These are phyloP conservation scores for Yarrowia galli DNA, from an alignment of 1,139 yeast genomes.

Conservation along the genomic window DNA sequence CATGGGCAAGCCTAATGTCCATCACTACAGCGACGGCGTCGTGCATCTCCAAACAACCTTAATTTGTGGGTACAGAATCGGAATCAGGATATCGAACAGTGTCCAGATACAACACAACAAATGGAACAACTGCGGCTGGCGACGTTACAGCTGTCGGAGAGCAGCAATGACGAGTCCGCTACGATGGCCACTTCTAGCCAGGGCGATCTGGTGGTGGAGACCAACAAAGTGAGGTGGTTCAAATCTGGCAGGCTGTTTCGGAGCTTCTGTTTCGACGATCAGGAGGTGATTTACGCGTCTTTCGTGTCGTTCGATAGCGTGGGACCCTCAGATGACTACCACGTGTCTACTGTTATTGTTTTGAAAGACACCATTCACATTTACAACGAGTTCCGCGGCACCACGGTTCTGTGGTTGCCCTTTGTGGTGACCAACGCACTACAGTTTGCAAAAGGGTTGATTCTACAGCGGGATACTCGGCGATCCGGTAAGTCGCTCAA, in stretches of 20 bases:
- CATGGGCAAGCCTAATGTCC: not conserved
- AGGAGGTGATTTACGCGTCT: constrained; percentile 58
- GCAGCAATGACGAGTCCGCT: not conserved
- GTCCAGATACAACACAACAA: not conserved
- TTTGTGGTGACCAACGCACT: constrained; percentile 64
- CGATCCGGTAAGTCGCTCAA: constrained; percentile 37
- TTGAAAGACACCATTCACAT: constrained; percentile 53
- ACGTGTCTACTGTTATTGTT: constrained; percentile 45
- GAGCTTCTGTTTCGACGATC: constrained; percentile 59
- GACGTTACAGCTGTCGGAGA: constrained; percentile 6
- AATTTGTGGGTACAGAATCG: not conserved
- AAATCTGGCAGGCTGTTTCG: constrained; percentile 60
- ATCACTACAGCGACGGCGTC: constrained; percentile 26
- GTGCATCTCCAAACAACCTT: not conserved
- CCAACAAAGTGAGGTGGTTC: constrained; percentile 55
- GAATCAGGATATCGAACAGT: not conserved
- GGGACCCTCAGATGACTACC: constrained; percentile 37
- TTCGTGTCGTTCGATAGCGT: constrained; percentile 55
- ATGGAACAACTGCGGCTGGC: constrained; percentile 13
- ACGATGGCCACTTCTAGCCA: constrained; percentile 18
- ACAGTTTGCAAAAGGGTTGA: constrained; percentile 68
- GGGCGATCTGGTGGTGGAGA: constrained; percentile 43
- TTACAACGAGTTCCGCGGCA: constrained; percentile 64
- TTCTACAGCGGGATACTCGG: constrained; percentile 59
- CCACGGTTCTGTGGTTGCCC: constrained; percentile 56